Evolutionary conservation across 257 asterid genomes (phyloP).

Genomic region (Rubia yunnanensis): DNA sequence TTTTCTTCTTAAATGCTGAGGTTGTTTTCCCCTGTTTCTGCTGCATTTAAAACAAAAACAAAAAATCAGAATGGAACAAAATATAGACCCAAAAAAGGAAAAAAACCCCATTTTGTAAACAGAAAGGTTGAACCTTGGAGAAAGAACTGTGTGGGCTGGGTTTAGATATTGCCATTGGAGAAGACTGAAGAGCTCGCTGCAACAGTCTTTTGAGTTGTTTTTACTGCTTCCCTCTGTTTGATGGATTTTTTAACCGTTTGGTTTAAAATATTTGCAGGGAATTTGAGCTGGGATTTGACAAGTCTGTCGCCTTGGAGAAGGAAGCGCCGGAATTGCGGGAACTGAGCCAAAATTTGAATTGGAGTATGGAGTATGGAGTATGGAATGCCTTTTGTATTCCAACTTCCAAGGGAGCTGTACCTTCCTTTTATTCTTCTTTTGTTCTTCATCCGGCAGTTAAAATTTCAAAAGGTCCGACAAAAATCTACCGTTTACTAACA

Average conservation of each 20-base stretch:
- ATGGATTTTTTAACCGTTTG: conserved; percentile 10
- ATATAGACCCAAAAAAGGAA: neutral
- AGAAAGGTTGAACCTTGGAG: conserved; percentile 14
- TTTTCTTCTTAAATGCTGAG: conserved; percentile 10
- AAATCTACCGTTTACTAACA: too few relatives aligned
- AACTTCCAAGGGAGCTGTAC: neutral
- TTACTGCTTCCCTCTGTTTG: too few relatives aligned
- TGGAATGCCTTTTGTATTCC: neutral
- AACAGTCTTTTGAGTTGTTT: too few relatives aligned
- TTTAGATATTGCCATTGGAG: conserved; percentile 10
- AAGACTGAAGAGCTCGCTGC: neutral
- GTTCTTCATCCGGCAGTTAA: neutral
- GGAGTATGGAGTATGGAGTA: too few relatives aligned
- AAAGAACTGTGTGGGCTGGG: conserved; percentile 9
- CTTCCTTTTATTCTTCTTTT: neutral
- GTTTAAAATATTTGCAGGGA: neutral
- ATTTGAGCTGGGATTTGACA: conserved; percentile 14
- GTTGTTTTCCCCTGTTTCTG: conserved; percentile 10
- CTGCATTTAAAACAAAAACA: neutral
- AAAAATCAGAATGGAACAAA: neutral
- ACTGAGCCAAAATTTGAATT: conserved; percentile 18
- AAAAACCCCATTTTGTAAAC: neutral
- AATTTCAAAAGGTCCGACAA: too few relatives aligned
- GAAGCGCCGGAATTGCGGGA: neutral
- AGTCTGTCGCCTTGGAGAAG: conserved; percentile 1